phyloP scores from a whole-genome alignment of 176 grass and related monocot genomes.

The Musa beccarii region DNA sequence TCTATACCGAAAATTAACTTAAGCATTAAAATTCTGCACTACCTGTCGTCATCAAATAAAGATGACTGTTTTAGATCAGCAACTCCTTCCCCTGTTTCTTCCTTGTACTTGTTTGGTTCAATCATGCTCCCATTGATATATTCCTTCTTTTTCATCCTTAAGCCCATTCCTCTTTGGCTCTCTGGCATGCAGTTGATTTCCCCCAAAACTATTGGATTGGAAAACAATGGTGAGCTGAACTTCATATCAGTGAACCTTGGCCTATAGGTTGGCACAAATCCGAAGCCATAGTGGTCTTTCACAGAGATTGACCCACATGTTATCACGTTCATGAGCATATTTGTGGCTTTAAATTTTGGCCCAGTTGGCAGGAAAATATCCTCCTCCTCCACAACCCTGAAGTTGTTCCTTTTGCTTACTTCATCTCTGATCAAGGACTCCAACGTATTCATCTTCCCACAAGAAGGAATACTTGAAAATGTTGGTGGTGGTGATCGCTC shows the following conservation, averaged over 20 bases:
- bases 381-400: constrained; percentile 54
- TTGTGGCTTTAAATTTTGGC: constrained; percentile 60
- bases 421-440: constrained; percentile 88
- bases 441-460: constrained; percentile 62
- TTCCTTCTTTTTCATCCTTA: constrained; percentile 49
- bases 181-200: constrained; percentile 46
- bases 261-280: constrained; percentile 64
- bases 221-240: constrained; percentile 59
- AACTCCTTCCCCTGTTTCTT: constrained; percentile 33
- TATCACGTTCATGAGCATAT: constrained; percentile 84
- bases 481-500: constrained; percentile 34
- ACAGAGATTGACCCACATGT: constrained; percentile 86
- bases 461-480: constrained; percentile 31
- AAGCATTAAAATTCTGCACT: constrained; percentile 7
- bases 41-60: constrained; percentile 74
- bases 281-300: constrained; percentile 77
- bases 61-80: constrained; percentile 38
- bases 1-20: neutral
- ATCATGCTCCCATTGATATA: constrained; percentile 49
- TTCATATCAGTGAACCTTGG: constrained; percentile 73
- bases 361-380: constrained; percentile 36
- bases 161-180: constrained; percentile 37
- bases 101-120: constrained; percentile 37
- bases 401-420: constrained; percentile 56
- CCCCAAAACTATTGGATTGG: constrained; percentile 41